These are phyloP conservation scores for Halocafeteria seosinensis DNA, from an alignment of 108 stramenopile species.

Conservation along the genomic window DNA sequence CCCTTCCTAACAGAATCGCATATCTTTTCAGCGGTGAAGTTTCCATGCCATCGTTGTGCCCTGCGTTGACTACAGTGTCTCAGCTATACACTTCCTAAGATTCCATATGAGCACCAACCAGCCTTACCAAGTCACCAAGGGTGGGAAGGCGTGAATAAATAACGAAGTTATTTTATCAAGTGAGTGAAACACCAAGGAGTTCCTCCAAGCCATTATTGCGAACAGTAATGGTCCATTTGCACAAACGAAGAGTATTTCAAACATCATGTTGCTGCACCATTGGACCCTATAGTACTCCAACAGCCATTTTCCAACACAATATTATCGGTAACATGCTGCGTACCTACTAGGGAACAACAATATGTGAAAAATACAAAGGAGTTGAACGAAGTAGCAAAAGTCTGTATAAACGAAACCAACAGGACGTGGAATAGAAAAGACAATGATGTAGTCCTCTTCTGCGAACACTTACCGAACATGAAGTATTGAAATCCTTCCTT, in stretches of 20 bases:
- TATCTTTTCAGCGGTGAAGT: not conserved
- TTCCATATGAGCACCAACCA: slow-evolving; percentile 40
- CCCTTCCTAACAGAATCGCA: not conserved
- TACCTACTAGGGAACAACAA: not conserved
- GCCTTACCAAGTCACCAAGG: slow-evolving; percentile 39
- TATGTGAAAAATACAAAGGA: not conserved
- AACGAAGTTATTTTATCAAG: slow-evolving; percentile 57
- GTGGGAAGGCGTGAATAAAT: slow-evolving; percentile 53
- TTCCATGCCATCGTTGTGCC: not conserved
- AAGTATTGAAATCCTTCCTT: slow-evolving; percentile 34
- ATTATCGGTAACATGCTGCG: no score
- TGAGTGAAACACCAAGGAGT: slow-evolving; percentile 57
- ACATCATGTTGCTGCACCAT: not conserved
- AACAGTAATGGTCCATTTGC: slow-evolving; percentile 44
- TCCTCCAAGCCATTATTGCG: slow-evolving; percentile 48
- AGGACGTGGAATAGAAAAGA: no score
- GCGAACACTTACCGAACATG: no score
- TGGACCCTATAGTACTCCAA: no score
- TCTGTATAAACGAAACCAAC: no score
- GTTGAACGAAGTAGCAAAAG: slow-evolving; percentile 31
- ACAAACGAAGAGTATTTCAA: slow-evolving; percentile 35
- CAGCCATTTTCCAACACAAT: no score
- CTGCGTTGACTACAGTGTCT: not conserved
- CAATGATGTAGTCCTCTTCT: no score
- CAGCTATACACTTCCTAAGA: not conserved